These are phyloP conservation scores for Kingdonia uniflora DNA, from an alignment of 164 flowering plant genomes.

Conservation along the genomic window DNA sequence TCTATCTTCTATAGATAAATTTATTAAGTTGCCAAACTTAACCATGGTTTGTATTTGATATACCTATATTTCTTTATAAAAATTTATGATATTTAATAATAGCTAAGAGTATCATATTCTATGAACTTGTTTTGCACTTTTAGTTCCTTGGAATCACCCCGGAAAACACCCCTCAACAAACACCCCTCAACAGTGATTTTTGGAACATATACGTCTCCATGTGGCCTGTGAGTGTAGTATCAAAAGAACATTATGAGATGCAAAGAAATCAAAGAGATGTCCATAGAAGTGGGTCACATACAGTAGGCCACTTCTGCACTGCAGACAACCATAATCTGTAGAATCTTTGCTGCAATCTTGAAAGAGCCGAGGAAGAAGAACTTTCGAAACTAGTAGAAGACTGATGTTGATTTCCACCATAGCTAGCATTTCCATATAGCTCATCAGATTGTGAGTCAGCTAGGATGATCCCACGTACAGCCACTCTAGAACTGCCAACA, in stretches of 20 bases:
- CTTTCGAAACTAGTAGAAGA: slow-evolving; percentile 20
- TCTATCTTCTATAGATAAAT: too few relatives aligned
- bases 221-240: too few relatives aligned
- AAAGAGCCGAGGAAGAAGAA: slow-evolving; percentile 33
- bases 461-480: slow-evolving; percentile 65
- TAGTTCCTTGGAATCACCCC: too few relatives aligned
- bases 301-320: slow-evolving; percentile 80
- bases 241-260: not conserved
- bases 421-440: slow-evolving; percentile 14
- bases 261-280: slow-evolving; percentile 2
- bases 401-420: slow-evolving; percentile 22
- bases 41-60: too few relatives aligned
- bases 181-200: not conserved
- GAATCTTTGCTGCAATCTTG: slow-evolving; percentile 47
- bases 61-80: too few relatives aligned
- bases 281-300: slow-evolving; percentile 18
- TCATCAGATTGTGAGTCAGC: slow-evolving; percentile 61
- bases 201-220: not conserved
- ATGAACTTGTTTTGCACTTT: too few relatives aligned
- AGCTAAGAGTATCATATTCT: too few relatives aligned
- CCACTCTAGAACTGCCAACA: slow-evolving; percentile 68
- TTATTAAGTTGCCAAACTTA: too few relatives aligned
- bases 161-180: not conserved
- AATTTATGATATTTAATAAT: too few relatives aligned
- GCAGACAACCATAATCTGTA: slow-evolving; percentile 38